Percentiles rank a stretch among this genome's conserved stretches.
phyloP scores from a whole-genome alignment of 345 rosid genomes.

The Euphorbia lathyris region DNA sequence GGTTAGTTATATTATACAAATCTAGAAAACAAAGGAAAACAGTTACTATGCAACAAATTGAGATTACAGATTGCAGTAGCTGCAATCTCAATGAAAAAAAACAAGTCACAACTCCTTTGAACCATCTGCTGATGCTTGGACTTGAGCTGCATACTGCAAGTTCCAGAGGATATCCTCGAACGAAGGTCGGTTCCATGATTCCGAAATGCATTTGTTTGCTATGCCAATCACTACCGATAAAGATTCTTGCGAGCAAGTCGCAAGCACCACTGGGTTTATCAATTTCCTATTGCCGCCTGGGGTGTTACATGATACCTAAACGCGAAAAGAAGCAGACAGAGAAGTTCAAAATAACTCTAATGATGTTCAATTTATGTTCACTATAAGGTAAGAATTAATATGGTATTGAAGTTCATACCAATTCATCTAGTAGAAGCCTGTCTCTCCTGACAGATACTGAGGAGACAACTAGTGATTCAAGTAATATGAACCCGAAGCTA shows the following conservation, averaged over 20 bases:
- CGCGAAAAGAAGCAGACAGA: background rate
- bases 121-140: conserved; percentile 38
- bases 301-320: conserved; percentile 36
- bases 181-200: conserved; percentile 45
- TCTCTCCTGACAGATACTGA: conserved; percentile 27
- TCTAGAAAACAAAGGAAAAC: background rate
- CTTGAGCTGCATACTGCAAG: conserved; percentile 53
- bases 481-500: conserved; percentile 44
- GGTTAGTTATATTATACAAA: background rate
- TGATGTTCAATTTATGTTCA: background rate
- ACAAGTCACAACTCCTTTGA: conserved; percentile 9
- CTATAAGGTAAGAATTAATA: background rate
- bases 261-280: conserved; percentile 37
- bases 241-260: conserved; percentile 41
- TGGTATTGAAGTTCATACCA: conserved; percentile 27
- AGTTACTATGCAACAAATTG: background rate
- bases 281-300: conserved; percentile 28
- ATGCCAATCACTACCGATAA: conserved; percentile 38
- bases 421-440: conserved; percentile 24
- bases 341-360: background rate
- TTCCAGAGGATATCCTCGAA: conserved; percentile 55
- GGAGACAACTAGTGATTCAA: conserved; percentile 37
- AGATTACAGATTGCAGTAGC: background rate
- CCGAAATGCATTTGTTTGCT: conserved; percentile 43
- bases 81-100: background rate